A percentile compares a stretch with the other conserved stretches of the same genome.
Evolutionary conservation across 2,329 filamentous ascomycete species (phyloP).

Genomic region (Aspergillus sp.): DNA sequence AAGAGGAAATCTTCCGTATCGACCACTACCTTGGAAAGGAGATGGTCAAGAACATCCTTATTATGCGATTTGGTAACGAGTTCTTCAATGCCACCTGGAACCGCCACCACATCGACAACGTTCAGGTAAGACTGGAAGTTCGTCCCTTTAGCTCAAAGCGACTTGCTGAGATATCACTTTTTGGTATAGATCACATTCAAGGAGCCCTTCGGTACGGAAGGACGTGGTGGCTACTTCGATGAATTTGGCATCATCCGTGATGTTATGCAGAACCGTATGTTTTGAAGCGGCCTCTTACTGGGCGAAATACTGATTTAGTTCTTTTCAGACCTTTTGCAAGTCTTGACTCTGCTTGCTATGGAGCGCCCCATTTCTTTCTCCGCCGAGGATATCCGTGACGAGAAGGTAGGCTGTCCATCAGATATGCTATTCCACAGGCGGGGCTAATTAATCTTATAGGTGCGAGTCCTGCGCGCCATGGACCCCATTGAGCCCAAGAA

Average conservation of each 20-base stretch:
- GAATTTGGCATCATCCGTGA: slow-evolving; percentile 99
- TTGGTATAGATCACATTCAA: slow-evolving; percentile 81
- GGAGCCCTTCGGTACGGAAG: slow-evolving; percentile 97
- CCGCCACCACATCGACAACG: slow-evolving; percentile 97
- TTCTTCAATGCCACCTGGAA: slow-evolving; percentile 99
- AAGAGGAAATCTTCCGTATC: slow-evolving; percentile 98
- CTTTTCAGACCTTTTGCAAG: slow-evolving; percentile 78
- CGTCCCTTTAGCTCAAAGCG: background rate
- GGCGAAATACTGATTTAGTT: slow-evolving; percentile 18
- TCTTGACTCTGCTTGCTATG: slow-evolving; percentile 95
- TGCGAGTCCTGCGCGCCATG: slow-evolving; percentile 90
- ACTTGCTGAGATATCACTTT: slow-evolving; percentile 14
- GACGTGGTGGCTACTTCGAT: slow-evolving; percentile 97
- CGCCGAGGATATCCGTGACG: slow-evolving; percentile 95
- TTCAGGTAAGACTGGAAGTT: slow-evolving; percentile 59
- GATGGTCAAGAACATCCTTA: slow-evolving; percentile 99
- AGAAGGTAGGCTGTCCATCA: slow-evolving; percentile 62
- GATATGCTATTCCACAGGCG: background rate
- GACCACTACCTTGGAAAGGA: slow-evolving; percentile 99
- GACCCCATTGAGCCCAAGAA: slow-evolving; percentile 97
- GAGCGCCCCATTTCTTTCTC: slow-evolving; percentile 98
- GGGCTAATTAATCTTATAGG: slow-evolving; percentile 36
- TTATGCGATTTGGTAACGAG: slow-evolving; percentile 96
- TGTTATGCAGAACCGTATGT: slow-evolving; percentile 94
- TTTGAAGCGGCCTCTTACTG: background rate